phyloP scores from a whole-genome alignment of 2,329 filamentous ascomycete genomes.

The Colletotrichum musae region DNA sequence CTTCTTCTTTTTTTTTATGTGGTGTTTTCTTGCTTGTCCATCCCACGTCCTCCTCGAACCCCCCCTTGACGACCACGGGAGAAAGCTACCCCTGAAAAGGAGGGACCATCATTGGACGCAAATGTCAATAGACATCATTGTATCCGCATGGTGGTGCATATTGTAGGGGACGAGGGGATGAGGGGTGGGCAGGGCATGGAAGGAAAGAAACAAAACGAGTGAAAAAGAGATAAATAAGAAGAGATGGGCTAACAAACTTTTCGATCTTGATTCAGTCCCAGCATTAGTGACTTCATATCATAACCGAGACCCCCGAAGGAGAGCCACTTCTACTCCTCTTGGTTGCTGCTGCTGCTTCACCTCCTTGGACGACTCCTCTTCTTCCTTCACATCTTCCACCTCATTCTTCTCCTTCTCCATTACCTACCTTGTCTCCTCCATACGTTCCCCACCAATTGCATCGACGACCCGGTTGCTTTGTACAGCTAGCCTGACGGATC shows the following conservation, averaged over 20 bases:
- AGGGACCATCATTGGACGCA: conserved; percentile 35
- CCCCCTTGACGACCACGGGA: conserved; percentile 18
- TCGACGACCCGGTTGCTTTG: conserved; percentile 23
- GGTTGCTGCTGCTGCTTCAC: conserved; percentile 7
- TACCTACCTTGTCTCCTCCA: conserved; percentile 25
- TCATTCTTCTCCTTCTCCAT: conserved; percentile 18
- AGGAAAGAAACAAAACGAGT: conserved; percentile 6
- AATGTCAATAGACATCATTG: conserved; percentile 31
- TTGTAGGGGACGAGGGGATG: conserved; percentile 26
- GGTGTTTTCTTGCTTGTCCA: conserved; percentile 16
- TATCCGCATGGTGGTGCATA: conserved; percentile 39
- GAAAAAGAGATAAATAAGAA: conserved; percentile 39
- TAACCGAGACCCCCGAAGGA: conserved; percentile 30
- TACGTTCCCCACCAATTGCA: conserved; percentile 33
- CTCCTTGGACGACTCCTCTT: not conserved
- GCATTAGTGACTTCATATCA: conserved; percentile 38
- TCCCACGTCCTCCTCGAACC: conserved; percentile 20
- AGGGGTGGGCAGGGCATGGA: conserved; percentile 5
- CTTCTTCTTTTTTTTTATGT: conserved; percentile 2
- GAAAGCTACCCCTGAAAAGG: conserved; percentile 28
- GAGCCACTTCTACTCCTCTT: conserved; percentile 39
- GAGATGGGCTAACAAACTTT: conserved; percentile 40
- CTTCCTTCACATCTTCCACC: conserved; percentile 16
- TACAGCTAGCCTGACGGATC: conserved; percentile 34
- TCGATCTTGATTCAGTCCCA: conserved; percentile 25